Percentiles rank a stretch among this genome's conserved stretches.
phyloP scores from a whole-genome alignment of 306 rosid genomes.

The Gynostemma pentaphyllum region DNA sequence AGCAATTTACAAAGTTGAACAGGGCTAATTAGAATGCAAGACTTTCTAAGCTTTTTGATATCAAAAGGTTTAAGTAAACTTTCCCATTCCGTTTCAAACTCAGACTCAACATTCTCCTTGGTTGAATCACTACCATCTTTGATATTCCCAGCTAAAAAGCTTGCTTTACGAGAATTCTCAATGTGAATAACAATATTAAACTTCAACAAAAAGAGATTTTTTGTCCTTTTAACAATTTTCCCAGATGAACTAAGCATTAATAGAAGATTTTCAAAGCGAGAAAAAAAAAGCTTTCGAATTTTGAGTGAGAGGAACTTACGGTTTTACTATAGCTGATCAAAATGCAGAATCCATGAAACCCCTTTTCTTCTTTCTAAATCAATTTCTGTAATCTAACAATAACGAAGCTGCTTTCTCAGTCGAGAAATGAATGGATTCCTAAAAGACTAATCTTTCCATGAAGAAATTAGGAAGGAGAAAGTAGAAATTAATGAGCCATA shows the following conservation, averaged over 20 bases:
- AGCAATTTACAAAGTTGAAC: slow-evolving; percentile 58
- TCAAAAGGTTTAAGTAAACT: slow-evolving; percentile 72
- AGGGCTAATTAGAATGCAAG: slow-evolving; percentile 46
- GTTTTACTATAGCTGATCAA: no score
- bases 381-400: no score
- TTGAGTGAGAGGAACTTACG: no score
- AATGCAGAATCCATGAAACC: no score
- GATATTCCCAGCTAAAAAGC: slow-evolving; percentile 28
- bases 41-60: slow-evolving; percentile 53
- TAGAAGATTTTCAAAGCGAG: neutral
- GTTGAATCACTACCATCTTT: slow-evolving; percentile 5
- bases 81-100: slow-evolving; percentile 69
- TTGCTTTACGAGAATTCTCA: slow-evolving; percentile 21
- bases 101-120: slow-evolving; percentile 19
- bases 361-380: no score
- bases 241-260: slow-evolving; percentile 3
- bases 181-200: slow-evolving; percentile 23
- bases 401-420: no score
- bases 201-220: slow-evolving; percentile 14
- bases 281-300: no score
- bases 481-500: no score
- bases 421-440: no score
- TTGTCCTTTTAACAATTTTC: slow-evolving; percentile 29
- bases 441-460: no score
- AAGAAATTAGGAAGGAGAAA: no score